Evolutionary conservation across 768 basidiomycete genomes (phyloP), one percentile per base, ranked within the genome.

Genomic region (Leccinum broughii): DNA sequence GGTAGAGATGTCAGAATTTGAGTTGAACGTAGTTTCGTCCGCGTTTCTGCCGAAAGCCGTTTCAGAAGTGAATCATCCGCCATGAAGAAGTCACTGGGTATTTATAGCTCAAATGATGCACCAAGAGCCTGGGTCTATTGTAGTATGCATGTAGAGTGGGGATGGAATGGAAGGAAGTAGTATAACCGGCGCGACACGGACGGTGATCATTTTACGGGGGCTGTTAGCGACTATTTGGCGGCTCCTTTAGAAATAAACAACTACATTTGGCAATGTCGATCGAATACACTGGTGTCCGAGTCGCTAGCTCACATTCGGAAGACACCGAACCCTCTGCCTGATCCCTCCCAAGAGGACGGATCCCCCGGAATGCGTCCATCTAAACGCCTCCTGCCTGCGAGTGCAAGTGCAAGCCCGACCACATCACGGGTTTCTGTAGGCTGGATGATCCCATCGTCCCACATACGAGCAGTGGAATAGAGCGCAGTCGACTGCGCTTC

Each of bases 391-490:
- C 85, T 78, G 28, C 82, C 83, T 53, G 90, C 85, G n/a, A 98
- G 78, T 10, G 88, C 90, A 8, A 98, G 82, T n/a, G 87, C 90
- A 6, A 98, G 80, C 6, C 94, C 95, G 49, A 97, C 81, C 1
- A 91, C 87, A 73, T 94, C 89, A 58, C 95, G 80, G 0, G 95
- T 97, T 68, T 97, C 94, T 9, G 84, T 84, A 5, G 95, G 95
- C 64, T 83, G 84, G 73, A 98, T 93, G 58, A 97, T 90, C 3
- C 92, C 92, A 65, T 95, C 92, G 68, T 95, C 94, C 94, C 93
- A 97, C 57, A 98, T 76, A n/a, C 93, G 85, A 11, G 95, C 95
- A 1, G 90, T 91, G 2, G 93, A 93, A 63, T 94, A 98, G 17
- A 90, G 70, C 4, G 94, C 91, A 1, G 87, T 89, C 14, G 93